Conservation (phyloP, 495 filamentous ascomycete genomes). For the Chlorociboria aeruginascens region DNA sequence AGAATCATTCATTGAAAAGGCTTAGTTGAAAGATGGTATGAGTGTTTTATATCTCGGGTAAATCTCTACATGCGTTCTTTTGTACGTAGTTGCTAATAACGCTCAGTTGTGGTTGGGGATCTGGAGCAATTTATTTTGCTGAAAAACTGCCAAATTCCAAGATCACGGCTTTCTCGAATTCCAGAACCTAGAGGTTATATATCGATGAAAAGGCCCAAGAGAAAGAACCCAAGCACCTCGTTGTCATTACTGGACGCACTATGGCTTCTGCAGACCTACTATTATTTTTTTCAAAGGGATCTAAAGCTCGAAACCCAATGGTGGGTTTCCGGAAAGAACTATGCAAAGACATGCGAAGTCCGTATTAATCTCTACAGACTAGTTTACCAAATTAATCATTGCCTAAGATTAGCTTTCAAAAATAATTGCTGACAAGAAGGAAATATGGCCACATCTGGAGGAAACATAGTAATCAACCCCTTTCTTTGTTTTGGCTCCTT, state of each 20-base stretch:
- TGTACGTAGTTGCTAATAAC: slow-evolving; percentile 5
- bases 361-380: slow-evolving; percentile 5
- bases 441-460: slow-evolving; percentile 45
- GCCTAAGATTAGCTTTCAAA: slow-evolving; percentile 45
- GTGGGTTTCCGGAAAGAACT: slow-evolving; percentile 54
- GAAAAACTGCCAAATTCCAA: slow-evolving; percentile 42
- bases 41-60: slow-evolving; percentile 51
- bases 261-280: slow-evolving; percentile 57
- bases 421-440: slow-evolving; percentile 37
- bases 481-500: too few species aligned
- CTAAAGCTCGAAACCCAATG: slow-evolving; percentile 44
- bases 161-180: slow-evolving; percentile 55
- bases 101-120: slow-evolving; percentile 56
- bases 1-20: slow-evolving; percentile 42
- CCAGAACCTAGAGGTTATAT: slow-evolving; percentile 47
- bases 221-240: slow-evolving; percentile 41
- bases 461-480: too few species aligned
- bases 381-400: slow-evolving; percentile 2
- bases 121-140: slow-evolving; percentile 47
- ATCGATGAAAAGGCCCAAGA: slow-evolving; percentile 43
- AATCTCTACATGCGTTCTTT: slow-evolving; percentile 5
- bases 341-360: slow-evolving; percentile 54
- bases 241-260: slow-evolving; percentile 52
- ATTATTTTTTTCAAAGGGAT: slow-evolving; percentile 49
- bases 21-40: slow-evolving; percentile 43